Evolutionary conservation across 208 protist species (phyloP).

Genomic region (Leishmania amazonensis): DNA sequence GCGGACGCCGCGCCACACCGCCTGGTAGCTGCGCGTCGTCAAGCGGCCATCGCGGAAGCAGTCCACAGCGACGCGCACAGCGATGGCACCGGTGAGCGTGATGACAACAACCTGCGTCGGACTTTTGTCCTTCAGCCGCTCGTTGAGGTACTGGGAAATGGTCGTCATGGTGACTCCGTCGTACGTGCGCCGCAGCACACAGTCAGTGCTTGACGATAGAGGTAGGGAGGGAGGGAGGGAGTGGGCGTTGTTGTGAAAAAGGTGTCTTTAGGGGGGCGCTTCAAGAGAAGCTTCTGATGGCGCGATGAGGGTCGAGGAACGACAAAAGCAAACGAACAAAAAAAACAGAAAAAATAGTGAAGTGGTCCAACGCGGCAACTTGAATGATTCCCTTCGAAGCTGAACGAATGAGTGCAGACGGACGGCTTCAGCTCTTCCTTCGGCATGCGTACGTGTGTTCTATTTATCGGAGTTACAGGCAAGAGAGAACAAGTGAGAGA

Average conservation of each 20-base stretch:
- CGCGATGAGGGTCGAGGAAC: neutral
- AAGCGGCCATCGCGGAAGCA: constrained; percentile 58
- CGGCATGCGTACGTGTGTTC: neutral
- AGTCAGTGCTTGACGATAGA: neutral
- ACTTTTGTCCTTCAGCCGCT: constrained; percentile 43
- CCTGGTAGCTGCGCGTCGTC: constrained; percentile 50
- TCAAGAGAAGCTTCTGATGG: neutral
- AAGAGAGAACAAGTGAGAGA: neutral
- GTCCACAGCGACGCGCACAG: constrained; percentile 41
- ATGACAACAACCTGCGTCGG: constrained; percentile 65
- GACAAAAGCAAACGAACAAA: constrained; percentile 11
- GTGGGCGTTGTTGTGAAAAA: neutral
- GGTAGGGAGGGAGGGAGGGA: too few species aligned
- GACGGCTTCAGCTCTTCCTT: neutral
- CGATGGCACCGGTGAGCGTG: constrained; percentile 43
- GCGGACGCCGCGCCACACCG: constrained; percentile 63
- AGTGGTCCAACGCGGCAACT: neutral
- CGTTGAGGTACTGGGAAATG: constrained; percentile 63
- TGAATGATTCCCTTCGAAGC: neutral
- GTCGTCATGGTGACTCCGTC: constrained; percentile 33
- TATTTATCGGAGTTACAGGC: too few species aligned
- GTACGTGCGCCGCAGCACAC: neutral
- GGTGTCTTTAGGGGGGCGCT: neutral
- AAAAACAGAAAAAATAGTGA: constrained; percentile 18
- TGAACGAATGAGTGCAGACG: neutral